Conservation (phyloP, 2,329 filamentous ascomycete genomes). For the Stachybotrys elegans region DNA sequence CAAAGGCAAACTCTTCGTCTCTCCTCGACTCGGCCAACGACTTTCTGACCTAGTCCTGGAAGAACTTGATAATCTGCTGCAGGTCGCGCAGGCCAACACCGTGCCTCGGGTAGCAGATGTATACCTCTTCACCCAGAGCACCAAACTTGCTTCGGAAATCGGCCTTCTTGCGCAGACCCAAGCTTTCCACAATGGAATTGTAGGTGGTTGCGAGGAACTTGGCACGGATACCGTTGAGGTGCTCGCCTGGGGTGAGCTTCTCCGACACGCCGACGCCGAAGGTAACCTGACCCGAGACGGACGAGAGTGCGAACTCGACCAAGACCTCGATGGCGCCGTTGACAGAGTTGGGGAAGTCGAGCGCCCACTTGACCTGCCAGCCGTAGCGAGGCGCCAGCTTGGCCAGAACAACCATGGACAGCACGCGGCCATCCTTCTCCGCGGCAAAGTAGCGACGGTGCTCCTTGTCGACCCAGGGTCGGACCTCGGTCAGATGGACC, state of each 20-base stretch:
- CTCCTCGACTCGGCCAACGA: neutral
- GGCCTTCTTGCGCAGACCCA: conserved; percentile 76
- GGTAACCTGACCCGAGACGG: conserved; percentile 58
- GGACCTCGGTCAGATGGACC: conserved; percentile 85
- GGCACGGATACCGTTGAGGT: conserved; percentile 74
- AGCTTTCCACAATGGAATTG: conserved; percentile 73
- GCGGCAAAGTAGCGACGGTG: conserved; percentile 86
- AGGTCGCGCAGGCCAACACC: conserved; percentile 78
- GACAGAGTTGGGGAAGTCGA: conserved; percentile 86
- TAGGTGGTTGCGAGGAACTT: conserved; percentile 81
- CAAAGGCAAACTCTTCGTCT: too few species aligned
- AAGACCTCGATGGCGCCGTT: conserved; percentile 82
- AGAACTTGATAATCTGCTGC: conserved; percentile 84
- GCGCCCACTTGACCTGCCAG: conserved; percentile 94
- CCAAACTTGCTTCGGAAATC: conserved; percentile 92
- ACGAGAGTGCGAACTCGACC: conserved; percentile 62
- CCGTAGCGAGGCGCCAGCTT: conserved; percentile 76
- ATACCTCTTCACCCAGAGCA: conserved; percentile 75
- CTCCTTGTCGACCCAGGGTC: conserved; percentile 77
- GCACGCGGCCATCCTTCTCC: conserved; percentile 66
- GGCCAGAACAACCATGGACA: conserved; percentile 75
- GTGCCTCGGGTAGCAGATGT: conserved; percentile 84
- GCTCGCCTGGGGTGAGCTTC: conserved; percentile 71
- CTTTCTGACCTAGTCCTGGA: conserved; percentile 65
- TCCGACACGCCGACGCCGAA: conserved; percentile 80